phyloP scores from a whole-genome alignment of 2,329 filamentous ascomycete genomes.

The Thermoascus crustaceus region DNA sequence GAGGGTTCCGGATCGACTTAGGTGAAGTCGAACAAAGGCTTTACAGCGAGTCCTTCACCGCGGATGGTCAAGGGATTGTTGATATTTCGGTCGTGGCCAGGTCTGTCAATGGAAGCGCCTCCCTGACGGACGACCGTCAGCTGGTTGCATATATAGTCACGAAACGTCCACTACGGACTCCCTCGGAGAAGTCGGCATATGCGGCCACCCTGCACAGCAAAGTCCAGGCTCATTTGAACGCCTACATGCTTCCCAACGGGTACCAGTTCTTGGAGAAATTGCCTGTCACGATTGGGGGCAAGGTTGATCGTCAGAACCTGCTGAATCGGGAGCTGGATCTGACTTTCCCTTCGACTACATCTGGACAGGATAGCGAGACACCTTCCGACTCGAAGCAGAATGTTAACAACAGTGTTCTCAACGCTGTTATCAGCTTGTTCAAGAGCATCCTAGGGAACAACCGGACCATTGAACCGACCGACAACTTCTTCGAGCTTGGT shows the following conservation, averaged over 20 bases:
- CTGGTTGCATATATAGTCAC: conserved; percentile 11
- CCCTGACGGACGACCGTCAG: conserved; percentile 8
- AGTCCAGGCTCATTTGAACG: conserved; percentile 8
- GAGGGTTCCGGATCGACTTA: conserved; percentile 33
- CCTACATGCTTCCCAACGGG: conserved; percentile 12
- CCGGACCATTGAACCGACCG: conserved; percentile 5
- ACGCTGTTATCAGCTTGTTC: conserved; percentile 8
- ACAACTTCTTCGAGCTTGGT: conserved; percentile 9
- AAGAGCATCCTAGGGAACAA: conserved; percentile 8
- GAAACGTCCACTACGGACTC: neutral
- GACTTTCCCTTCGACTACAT: conserved; percentile 6
- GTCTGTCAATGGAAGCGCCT: conserved; percentile 38
- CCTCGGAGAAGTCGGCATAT: neutral
- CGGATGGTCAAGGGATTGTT: conserved; percentile 58
- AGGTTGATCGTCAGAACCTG: conserved; percentile 10
- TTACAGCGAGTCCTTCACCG: conserved; percentile 53
- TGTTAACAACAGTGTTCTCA: conserved; percentile 4
- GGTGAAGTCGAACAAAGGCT: conserved; percentile 28
- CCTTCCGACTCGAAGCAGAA: neutral
- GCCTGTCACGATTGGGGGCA: conserved; percentile 11
- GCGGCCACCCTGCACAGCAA: conserved; percentile 1
- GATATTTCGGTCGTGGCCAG: conserved; percentile 59
- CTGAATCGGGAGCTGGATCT: conserved; percentile 8
- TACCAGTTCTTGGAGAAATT: conserved; percentile 12
- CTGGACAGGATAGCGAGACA: neutral